Evolutionary conservation across 306 rosid species (phyloP).

Genomic region (Glycine tomentella): DNA sequence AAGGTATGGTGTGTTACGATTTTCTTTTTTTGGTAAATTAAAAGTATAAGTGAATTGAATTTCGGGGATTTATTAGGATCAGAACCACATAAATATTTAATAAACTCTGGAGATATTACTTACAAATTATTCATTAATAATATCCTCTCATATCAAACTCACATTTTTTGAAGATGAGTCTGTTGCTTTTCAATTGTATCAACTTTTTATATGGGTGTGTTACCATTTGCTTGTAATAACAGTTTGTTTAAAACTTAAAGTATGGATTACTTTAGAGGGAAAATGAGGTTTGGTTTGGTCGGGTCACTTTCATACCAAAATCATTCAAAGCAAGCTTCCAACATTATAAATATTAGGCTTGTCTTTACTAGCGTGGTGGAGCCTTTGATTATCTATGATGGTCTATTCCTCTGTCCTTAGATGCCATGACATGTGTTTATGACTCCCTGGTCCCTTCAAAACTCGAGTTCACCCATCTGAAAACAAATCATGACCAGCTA

Average conservation of each 20-base stretch:
- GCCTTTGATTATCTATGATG: constrained; percentile 39
- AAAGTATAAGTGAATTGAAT: too few relatives aligned
- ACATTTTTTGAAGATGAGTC: too few relatives aligned
- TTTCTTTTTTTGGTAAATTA: too few relatives aligned
- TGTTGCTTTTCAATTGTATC: too few relatives aligned
- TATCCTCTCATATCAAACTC: too few relatives aligned
- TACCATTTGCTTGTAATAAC: not conserved
- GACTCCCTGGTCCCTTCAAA: constrained; percentile 48
- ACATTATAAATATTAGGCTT: constrained; percentile 39
- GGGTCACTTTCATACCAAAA: constrained; percentile 44
- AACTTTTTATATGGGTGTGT: too few relatives aligned
- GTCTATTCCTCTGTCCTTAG: constrained; percentile 44
- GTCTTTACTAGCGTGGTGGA: constrained; percentile 53
- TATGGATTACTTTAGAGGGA: not conserved
- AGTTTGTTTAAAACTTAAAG: constrained; percentile 18
- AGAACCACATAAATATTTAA: too few relatives aligned
- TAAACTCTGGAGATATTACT: too few relatives aligned
- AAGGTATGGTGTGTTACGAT: not conserved
- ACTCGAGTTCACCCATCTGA: constrained; percentile 29
- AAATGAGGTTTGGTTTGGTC: constrained; percentile 11
- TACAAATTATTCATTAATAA: too few relatives aligned
- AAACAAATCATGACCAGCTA: not conserved
- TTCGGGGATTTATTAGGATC: too few relatives aligned
- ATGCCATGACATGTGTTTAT: constrained; percentile 50
- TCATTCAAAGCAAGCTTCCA: not conserved